Conservation (phyloP, 371 early-diverging fungal species). For the Mucor lusitanicus region DNA sequence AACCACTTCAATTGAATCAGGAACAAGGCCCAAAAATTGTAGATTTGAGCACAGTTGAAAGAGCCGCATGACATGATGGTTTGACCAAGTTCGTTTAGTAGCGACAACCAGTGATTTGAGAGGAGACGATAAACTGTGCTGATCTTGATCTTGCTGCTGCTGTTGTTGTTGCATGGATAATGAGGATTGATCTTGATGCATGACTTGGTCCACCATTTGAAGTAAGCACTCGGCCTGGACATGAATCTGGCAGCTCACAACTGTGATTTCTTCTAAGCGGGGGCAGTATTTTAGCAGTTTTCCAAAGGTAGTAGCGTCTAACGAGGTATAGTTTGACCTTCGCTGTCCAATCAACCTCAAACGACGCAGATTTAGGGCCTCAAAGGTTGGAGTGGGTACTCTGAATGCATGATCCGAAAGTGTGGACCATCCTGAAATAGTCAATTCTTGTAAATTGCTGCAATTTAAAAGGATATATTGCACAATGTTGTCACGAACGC, state of each 20-base stretch:
- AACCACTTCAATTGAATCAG: slow-evolving; percentile 10
- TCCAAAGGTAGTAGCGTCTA: slow-evolving; percentile 32
- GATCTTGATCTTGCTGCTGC: not conserved
- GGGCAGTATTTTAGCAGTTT: slow-evolving; percentile 30
- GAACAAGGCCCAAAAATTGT: slow-evolving; percentile 28
- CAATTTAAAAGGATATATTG: slow-evolving; percentile 33
- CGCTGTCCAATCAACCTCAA: slow-evolving; percentile 31
- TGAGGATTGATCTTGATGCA: not conserved
- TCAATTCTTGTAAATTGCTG: slow-evolving; percentile 20
- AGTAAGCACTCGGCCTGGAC: slow-evolving; percentile 38
- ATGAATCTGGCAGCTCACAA: slow-evolving; percentile 36
- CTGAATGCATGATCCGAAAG: slow-evolving; percentile 40
- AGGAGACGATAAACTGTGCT: not conserved
- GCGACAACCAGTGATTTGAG: slow-evolving; percentile 30
- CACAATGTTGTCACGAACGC: slow-evolving; percentile 42
- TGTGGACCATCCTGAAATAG: slow-evolving; percentile 37
- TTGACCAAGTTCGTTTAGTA: slow-evolving; percentile 42
- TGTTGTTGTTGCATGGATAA: not conserved
- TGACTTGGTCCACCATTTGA: slow-evolving; percentile 15
- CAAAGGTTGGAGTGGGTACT: not conserved
- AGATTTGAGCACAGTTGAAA: slow-evolving; percentile 31
- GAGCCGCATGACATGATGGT: slow-evolving; percentile 26
- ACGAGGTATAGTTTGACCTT: slow-evolving; percentile 31
- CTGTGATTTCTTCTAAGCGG: slow-evolving; percentile 26
- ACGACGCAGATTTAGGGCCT: slow-evolving; percentile 8